Base-by-base conservation (phyloP, 2,329 filamentous ascomycete species). In the Sclerotinia trifoliorum region DNA sequence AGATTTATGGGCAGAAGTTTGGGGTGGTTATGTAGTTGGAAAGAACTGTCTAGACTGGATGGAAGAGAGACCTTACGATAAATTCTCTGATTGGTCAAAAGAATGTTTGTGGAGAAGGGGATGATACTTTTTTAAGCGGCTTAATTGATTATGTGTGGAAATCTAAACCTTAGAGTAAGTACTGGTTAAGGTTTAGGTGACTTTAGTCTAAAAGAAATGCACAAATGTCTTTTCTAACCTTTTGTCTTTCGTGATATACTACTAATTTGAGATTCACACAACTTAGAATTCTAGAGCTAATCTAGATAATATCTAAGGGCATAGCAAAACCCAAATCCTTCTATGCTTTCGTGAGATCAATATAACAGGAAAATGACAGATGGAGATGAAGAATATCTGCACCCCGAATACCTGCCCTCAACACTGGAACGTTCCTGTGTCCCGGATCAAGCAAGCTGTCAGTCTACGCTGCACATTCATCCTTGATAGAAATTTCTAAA, bases 1-100 rank as follows among this genome's bases (percentile, higher is more conserved):
- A 4, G 0, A 5, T 0, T 1, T 0, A 13, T 60, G 56, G 56
- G 24, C 17, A 29, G 2, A 0, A 0, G 3, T 13, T 42, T 60
- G 39, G 56, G 15, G 39, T 3, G 7, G 13, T 4, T 21, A 29
- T 29, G 3, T 26, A 2, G 4, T 60, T 46, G 39, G 15, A 10
- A 3, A 60, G 2, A 19, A 5, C 17, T 29, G 56, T 46, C 0
- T 5, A 29, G 17, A 60, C 21, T 60, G 39, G 39, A 39, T 11
- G 4, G 24, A 60, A 1, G n/a, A 21, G 39, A 5, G 8, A 11
- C 1, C 24, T 3, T 3, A 4, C 6, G n/a, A 60, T 13, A 7
- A 5, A 3, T 60, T 60, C 24, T 60, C 17, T 19, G 39, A 46
- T 1, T 46, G 39, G 10, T 17, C 1, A 29, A 46, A 21, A 10